Conservation (phyloP, 225 moss, liverwort and hornwort species). For the Polytrichum commune region DNA sequence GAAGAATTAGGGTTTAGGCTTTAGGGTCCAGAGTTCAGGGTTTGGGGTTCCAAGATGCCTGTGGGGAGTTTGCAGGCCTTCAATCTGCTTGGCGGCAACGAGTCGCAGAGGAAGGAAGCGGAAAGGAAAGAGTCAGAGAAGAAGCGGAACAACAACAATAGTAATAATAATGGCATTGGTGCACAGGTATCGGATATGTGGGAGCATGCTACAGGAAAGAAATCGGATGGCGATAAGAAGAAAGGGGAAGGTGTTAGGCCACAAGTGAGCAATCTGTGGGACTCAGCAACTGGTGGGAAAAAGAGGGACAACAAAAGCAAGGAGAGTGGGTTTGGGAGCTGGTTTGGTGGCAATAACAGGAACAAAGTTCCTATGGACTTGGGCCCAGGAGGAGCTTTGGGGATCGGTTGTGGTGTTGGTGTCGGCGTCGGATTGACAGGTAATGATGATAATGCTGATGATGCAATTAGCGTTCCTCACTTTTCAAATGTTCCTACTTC, state of each 20-base stretch:
- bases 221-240: conserved; percentile 14
- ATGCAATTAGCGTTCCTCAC: no score
- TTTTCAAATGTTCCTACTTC: no score
- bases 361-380: conserved; percentile 23
- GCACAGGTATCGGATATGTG: conserved; percentile 38
- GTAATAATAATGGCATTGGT: conserved; percentile 11
- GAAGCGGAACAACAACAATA: conserved; percentile 15
- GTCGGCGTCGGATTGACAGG: conserved; percentile 53
- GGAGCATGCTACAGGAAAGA: conserved; percentile 38
- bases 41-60: conserved; percentile 21
- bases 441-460: neutral
- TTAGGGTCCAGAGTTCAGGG: no score
- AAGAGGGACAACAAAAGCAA: conserved; percentile 21
- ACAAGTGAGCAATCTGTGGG: conserved; percentile 35
- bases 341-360: conserved; percentile 26
- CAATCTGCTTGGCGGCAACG: conserved; percentile 21
- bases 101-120: conserved; percentile 16
- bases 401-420: conserved; percentile 60
- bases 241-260: conserved; percentile 30
- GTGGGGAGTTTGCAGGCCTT: conserved; percentile 19
- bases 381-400: conserved; percentile 55
- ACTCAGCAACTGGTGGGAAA: conserved; percentile 33
- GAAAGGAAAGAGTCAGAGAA: conserved; percentile 16
- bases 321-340: conserved; percentile 21
- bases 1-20: no score